A percentile compares a stretch with the other conserved stretches of the same genome.
phyloP scores from a whole-genome alignment of 441 rosid species.

The Isatis lusitanica region DNA sequence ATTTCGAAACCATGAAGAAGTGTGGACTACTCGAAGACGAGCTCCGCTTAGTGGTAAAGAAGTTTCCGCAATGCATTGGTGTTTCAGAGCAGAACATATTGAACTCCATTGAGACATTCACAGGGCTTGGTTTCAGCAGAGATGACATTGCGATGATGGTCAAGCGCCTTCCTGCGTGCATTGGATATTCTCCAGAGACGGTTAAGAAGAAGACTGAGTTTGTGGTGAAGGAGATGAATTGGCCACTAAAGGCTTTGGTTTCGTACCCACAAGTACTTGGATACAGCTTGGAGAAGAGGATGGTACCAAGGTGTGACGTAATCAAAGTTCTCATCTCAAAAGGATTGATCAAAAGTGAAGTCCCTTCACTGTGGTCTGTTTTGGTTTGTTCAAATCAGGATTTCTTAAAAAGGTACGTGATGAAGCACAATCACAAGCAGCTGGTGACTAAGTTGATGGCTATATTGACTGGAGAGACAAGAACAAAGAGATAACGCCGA shows the following conservation, averaged over 20 bases:
- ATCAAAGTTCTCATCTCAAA: conserved; percentile 25
- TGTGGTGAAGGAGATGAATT: conserved; percentile 34
- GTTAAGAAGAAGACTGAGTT: conserved; percentile 25
- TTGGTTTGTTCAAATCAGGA: background rate
- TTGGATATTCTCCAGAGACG: conserved; percentile 9
- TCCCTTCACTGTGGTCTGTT: conserved; percentile 11
- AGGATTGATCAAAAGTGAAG: conserved; percentile 22
- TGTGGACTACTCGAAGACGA: conserved; percentile 20
- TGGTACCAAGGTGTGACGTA: conserved; percentile 15
- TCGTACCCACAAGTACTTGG: conserved; percentile 6
- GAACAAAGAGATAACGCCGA: background rate
- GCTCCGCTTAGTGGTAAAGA: conserved; percentile 27
- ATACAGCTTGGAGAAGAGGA: conserved; percentile 23
- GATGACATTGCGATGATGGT: conserved; percentile 1
- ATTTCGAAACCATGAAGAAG: background rate
- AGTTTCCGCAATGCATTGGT: conserved; percentile 30
- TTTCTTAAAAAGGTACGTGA: conserved; percentile 34
- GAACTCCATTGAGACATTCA: background rate
- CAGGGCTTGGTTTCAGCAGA: conserved; percentile 7
- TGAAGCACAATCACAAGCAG: conserved; percentile 11
- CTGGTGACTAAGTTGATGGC: conserved; percentile 24
- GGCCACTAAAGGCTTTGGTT: conserved; percentile 24
- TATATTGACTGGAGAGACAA: background rate
- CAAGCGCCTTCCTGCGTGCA: background rate
- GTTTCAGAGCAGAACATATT: conserved; percentile 32